Base-by-base conservation (phyloP, 2,329 filamentous ascomycete genomes). In the Pyrenophora tritici-repentis region DNA sequence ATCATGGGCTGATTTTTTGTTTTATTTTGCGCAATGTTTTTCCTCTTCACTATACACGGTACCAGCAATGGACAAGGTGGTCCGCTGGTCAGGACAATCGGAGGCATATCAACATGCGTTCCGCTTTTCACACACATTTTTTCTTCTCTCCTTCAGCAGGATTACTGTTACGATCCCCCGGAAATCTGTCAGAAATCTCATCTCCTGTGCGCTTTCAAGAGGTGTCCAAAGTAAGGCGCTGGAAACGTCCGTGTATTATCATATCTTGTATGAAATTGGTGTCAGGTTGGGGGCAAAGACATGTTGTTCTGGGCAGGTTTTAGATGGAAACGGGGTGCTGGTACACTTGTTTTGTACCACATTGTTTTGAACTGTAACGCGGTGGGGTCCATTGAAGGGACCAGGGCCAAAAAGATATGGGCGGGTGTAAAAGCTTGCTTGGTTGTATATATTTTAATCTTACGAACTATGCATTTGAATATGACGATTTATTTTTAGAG, bases 221-320 rank as follows among this genome's bases (percentile, higher is more conserved):
- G 55, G 55, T 53, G 53, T 60, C 42, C 57, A 47, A 47, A 51
- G 50, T 50, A 58, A 3, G 62, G 63, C 62, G 62, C 62, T 64
- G 63, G 61, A 59, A 49, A 59, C 63, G 63, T 66, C 22, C 63
- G 61, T 66, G 63, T 66, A 65, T 61, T 58, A 66, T 62, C 57
- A 63, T 58, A 55, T 58, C 49, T 49, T 66, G 60, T 63, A 65
- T 56, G 60, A 56, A 58, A 50, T 38, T 35, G 58, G 51, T 56
- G 53, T 57, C 55, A 42, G 53, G 53, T 55, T 43, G 48, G 50
- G 53, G 44, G 47, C 3, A 16, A 33, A 44, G 3, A 18, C 18
- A 18, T 44, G 24, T 20, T 38, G 31, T 12, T 12, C 20, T n/a
- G 51, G 53, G 51, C 48, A 34, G 48, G 37, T 47, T 35, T 50